Conservation (phyloP, 345 rosid species). For the Citrus cavaleriei region DNA sequence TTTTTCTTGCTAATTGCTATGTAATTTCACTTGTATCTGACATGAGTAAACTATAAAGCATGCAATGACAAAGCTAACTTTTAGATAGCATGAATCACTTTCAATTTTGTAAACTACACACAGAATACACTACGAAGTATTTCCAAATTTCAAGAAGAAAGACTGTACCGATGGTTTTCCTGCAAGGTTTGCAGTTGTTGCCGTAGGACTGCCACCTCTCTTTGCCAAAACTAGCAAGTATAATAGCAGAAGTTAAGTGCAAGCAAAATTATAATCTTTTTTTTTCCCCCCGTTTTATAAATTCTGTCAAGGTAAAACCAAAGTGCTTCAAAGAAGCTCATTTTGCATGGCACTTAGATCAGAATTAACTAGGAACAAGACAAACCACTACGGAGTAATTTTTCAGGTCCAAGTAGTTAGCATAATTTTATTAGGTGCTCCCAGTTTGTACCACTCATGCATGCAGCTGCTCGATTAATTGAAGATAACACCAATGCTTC, state of each 20-base stretch:
- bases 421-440: no score
- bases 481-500: no score
- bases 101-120: no score
- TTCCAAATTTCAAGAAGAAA: constrained; percentile 4
- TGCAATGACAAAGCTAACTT: not conserved
- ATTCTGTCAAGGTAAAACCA: not conserved
- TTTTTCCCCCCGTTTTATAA: not conserved
- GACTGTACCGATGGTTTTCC: constrained; percentile 54
- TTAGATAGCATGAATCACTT: not conserved
- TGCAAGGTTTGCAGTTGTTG: constrained; percentile 61
- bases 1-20: not conserved
- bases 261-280: not conserved
- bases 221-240: constrained; percentile 57
- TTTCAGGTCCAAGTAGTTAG: no score
- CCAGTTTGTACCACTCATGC: not conserved
- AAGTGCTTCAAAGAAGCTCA: not conserved
- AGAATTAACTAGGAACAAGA: not conserved
- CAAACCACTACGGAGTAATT: not conserved
- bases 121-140: not conserved
- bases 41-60: not conserved
- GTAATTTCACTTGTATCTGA: no score
- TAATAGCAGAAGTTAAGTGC: constrained; percentile 5
- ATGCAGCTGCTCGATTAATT: no score
- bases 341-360: not conserved
- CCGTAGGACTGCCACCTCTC: constrained; percentile 54